Percentiles rank a stretch among this genome's conserved stretches.
phyloP scores from a whole-genome alignment of 257 asterid species.

The Eustoma russellianum region DNA sequence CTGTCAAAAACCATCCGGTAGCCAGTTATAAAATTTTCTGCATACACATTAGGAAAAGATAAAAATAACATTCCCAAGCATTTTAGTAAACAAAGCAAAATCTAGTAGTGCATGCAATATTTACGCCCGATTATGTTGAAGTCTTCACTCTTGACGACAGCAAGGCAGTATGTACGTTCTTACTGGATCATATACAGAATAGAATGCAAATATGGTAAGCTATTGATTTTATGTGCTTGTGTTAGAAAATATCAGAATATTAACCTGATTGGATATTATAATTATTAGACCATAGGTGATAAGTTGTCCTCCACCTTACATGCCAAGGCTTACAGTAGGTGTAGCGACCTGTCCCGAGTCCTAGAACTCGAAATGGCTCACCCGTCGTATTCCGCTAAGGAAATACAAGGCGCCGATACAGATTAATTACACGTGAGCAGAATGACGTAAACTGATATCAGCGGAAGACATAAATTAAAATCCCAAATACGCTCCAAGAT shows the following conservation, averaged over 20 bases:
- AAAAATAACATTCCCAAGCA: background rate
- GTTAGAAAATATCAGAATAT: no score
- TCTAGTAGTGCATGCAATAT: constrained; percentile 12
- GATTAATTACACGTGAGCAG: no score
- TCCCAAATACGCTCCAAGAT: no score
- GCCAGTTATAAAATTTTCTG: constrained; percentile 88
- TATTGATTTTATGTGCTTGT: no score
- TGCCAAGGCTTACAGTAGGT: constrained; percentile 58
- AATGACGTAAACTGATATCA: no score
- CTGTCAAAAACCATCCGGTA: constrained; percentile 78
- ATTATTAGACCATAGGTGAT: constrained; percentile 55
- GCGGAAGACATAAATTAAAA: no score
- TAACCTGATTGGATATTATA: constrained; percentile 55
- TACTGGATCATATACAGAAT: constrained; percentile 25
- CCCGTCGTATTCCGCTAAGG: no score
- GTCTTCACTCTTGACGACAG: constrained; percentile 67
- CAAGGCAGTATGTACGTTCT: constrained; percentile 65
- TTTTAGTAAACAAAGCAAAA: no score
- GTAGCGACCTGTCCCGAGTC: no score
- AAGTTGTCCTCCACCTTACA: constrained; percentile 70
- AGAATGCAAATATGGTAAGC: no score
- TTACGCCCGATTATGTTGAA: constrained; percentile 76
- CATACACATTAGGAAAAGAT: constrained; percentile 1
- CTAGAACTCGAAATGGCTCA: no score
- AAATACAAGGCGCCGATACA: no score